Evolutionary conservation across 495 filamentous ascomycete species (phyloP).

Genomic region (Corynascus novoguineensis): DNA sequence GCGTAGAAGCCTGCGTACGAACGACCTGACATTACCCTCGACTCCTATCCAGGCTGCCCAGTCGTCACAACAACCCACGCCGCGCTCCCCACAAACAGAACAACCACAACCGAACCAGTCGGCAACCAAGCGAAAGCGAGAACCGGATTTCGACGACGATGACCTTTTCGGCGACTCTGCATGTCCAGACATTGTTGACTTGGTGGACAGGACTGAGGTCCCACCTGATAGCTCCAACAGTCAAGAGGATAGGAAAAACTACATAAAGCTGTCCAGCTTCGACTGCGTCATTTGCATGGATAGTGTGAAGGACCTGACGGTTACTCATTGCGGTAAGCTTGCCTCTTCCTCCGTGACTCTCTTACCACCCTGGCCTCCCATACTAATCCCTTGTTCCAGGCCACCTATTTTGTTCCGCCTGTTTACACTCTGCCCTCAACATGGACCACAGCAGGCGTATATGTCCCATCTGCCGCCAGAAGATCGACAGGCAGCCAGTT

Average conservation of each 20-base stretch:
- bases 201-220: conserved; percentile 59
- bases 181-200: conserved; percentile 37
- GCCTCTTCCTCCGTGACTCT: not conserved
- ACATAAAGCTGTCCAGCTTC: conserved; percentile 50
- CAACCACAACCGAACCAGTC: not conserved
- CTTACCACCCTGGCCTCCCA: not conserved
- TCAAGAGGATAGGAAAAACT: conserved; percentile 48
- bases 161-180: conserved; percentile 21
- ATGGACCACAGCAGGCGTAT: conserved; percentile 46
- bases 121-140: conserved; percentile 9
- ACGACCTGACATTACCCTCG: conserved; percentile 3
- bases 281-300: conserved; percentile 88
- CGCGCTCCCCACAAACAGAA: not conserved
- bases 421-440: conserved; percentile 68
- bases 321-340: conserved; percentile 75
- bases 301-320: conserved; percentile 62
- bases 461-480: conserved; percentile 52
- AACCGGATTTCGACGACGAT: conserved; percentile 26
- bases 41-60: not conserved
- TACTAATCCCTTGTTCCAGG: conserved; percentile 45
- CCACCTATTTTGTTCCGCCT: conserved; percentile 80
- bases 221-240: conserved; percentile 44
- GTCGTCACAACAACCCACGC: not conserved
- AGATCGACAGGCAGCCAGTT: conserved; percentile 47
- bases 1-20: not conserved